phyloP scores from a whole-genome alignment of 306 rosid species.

The Acacia crassicarpa region DNA sequence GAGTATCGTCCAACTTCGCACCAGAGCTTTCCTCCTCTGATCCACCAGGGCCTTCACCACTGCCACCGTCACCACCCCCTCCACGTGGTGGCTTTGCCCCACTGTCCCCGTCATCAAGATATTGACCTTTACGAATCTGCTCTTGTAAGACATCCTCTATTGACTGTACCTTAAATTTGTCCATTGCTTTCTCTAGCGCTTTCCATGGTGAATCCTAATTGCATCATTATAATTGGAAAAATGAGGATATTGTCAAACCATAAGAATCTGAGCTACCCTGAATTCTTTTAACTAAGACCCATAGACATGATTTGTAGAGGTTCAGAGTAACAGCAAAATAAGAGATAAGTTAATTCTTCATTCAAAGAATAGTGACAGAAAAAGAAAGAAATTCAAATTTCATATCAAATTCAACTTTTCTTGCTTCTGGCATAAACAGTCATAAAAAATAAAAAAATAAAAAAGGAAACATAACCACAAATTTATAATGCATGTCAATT shows the following conservation, averaged over 20 bases:
- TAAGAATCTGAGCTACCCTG: slow-evolving; percentile 11
- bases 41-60: slow-evolving; percentile 48
- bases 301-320: background rate
- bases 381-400: background rate
- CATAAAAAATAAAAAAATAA: too few species aligned
- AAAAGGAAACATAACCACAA: background rate
- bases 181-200: slow-evolving; percentile 51
- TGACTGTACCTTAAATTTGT: slow-evolving; percentile 54
- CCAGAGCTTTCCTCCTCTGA: slow-evolving; percentile 54
- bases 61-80: slow-evolving; percentile 22
- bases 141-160: slow-evolving; percentile 61
- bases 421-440: background rate
- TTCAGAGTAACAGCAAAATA: background rate
- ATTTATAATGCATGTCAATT: background rate
- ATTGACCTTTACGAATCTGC: slow-evolving; percentile 61
- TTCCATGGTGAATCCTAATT: slow-evolving; percentile 53
- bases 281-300: background rate
- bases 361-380: background rate
- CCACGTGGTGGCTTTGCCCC: slow-evolving; percentile 51
- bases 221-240: slow-evolving; percentile 18
- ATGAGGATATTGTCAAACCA: background rate
- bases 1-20: slow-evolving; percentile 61
- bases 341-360: background rate
- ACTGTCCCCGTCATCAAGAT: slow-evolving; percentile 40
- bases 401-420: background rate